Conservation (phyloP, 768 basidiomycete species). For the Pholiota molesta region DNA sequence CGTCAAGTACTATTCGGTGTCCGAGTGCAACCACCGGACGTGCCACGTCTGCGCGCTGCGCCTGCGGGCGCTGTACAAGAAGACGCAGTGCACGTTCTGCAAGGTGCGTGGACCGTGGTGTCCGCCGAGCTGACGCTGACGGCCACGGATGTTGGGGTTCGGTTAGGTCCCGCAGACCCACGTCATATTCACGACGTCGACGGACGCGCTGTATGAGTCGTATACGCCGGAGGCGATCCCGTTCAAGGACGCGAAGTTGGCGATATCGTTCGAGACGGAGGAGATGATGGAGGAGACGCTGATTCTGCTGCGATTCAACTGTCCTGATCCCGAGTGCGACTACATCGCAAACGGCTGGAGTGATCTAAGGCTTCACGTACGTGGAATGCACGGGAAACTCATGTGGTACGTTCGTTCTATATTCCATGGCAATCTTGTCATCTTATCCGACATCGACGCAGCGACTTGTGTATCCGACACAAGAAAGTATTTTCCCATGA, state of each 20-base stretch:
- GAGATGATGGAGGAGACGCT: constrained; percentile 97
- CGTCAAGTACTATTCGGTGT: constrained; percentile 86
- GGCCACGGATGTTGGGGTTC: no score
- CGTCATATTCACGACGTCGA: constrained; percentile 75
- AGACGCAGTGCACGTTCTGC: constrained; percentile 92
- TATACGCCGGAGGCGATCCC: constrained; percentile 58
- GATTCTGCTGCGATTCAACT: constrained; percentile 91
- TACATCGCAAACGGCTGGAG: constrained; percentile 88
- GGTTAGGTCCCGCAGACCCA: constrained; percentile 69
- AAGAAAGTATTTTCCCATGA: constrained; percentile 98
- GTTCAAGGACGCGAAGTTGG: constrained; percentile 72
- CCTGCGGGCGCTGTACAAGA: constrained; percentile 91
- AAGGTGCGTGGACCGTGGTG: constrained; percentile 57
- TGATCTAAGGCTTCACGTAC: constrained; percentile 84
- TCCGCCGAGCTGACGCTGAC: no score
- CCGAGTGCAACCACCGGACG: constrained; percentile 91
- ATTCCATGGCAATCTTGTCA: no score
- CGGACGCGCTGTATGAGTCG: constrained; percentile 61
- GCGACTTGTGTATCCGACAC: constrained; percentile 83
- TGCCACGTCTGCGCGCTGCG: constrained; percentile 94
- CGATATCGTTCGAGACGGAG: constrained; percentile 83
- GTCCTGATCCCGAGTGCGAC: constrained; percentile 82
- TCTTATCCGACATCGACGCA: constrained; percentile 29
- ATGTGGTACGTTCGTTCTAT: constrained; percentile 93
- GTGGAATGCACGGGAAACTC: constrained; percentile 71